Evolutionary conservation across 257 asterid genomes (phyloP), one percentile per base, ranked within the genome.

Genomic region (Cordia subcordata): DNA sequence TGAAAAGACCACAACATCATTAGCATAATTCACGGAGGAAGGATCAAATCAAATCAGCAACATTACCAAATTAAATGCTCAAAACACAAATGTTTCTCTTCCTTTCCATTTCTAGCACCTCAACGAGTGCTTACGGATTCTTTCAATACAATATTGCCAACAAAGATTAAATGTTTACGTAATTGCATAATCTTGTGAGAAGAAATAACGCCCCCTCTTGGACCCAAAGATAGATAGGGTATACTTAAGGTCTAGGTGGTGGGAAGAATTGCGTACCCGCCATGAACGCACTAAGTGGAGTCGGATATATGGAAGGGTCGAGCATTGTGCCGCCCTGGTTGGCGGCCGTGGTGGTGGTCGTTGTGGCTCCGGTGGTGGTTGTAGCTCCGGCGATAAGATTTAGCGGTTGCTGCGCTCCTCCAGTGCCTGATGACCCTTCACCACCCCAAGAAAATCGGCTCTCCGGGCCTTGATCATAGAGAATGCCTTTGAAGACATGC

Each of bases 211-310:
- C 6, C 6, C 6, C 35, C 6, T 27, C 35, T 27, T 27, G 6
- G 35, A 39, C 12, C 47, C 47, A 3, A 42, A 42, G 47, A 42
- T 11, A n/a, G n/a, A n/a, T n/a, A n/a, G n/a, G n/a, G n/a, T n/a
- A n/a, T n/a, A 42, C 47, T 32, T 52, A 80, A 74, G 81, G 74
- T 66, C 92, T 79, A 22, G 90, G 92, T 55, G 95, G 97, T 54
- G 77, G 78, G 70, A 90, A 86, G 85, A 81, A 90, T 75, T 84
- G 97, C 81, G 94, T 90, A 82, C 88, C 92, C 37, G 95, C 79
- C 94, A 84, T 64, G 73, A 79, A 86, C 44, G 83, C 75, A 55
- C 68, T 77, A 8, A 82, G 66, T 4, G 84, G 95, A 58, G 84
- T 57, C 0, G 94, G 83, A 49, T 81, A 86, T 15, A 79, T 63